A percentile compares a stretch with the other conserved stretches of the same genome.
These are phyloP conservation scores for Penicillium sp. DNA, from an alignment of 2,329 filamentous ascomycete genomes.

Conservation along the genomic window DNA sequence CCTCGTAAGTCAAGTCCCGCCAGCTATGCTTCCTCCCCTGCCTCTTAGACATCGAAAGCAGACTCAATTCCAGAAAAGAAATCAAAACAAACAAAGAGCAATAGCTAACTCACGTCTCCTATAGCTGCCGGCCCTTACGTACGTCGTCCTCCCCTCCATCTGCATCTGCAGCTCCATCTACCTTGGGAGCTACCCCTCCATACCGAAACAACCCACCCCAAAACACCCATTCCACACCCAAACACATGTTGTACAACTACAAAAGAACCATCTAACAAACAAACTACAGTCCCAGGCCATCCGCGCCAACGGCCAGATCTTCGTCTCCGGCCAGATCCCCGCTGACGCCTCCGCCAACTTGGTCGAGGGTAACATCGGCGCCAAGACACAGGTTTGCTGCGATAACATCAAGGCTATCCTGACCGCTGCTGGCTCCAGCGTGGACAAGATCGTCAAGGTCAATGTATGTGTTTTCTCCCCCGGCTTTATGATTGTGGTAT, in stretches of 20 bases:
- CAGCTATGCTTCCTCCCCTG: not conserved
- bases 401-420: constrained; percentile 84
- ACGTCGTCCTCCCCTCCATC: constrained; percentile 22
- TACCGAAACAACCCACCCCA: not conserved
- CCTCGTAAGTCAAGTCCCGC: constrained; percentile 42
- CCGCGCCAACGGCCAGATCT: constrained; percentile 66
- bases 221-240: not conserved
- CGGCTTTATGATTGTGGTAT: not conserved
- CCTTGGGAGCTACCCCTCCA: constrained; percentile 4
- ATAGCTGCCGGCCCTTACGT: constrained; percentile 47
- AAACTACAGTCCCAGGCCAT: constrained; percentile 57
- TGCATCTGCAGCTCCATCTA: not conserved
- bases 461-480: constrained; percentile 47
- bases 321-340: constrained; percentile 75
- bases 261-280: not conserved
- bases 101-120: constrained; percentile 15
- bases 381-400: constrained; percentile 70
- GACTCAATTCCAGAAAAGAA: not conserved
- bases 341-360: constrained; percentile 62
- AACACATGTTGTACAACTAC: not conserved
- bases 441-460: constrained; percentile 84
- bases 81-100: not conserved
- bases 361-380: constrained; percentile 63
- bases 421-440: constrained; percentile 72
- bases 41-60: not conserved